Evolutionary conservation across 768 basidiomycete species (phyloP).

Genomic region (Cantharellus cinnabarinus): DNA sequence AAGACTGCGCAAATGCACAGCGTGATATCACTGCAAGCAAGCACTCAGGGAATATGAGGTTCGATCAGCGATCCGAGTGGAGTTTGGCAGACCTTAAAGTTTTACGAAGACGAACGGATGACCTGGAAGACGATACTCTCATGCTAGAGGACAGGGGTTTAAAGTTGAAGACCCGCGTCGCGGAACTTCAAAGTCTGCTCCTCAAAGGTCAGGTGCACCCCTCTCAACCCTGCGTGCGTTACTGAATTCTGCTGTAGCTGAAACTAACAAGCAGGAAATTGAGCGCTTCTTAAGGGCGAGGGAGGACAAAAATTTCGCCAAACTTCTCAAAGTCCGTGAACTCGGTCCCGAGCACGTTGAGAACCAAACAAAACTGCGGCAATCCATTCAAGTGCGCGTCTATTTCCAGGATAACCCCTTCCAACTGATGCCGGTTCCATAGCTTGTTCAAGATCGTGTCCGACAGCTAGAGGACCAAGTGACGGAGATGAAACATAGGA

Average conservation of each 20-base stretch:
- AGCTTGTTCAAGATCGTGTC: conserved; percentile 54
- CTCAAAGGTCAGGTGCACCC: conserved; percentile 14
- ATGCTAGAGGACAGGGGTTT: conserved; percentile 6
- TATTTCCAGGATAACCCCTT: background rate
- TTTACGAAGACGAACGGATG: background rate
- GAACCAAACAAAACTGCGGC: conserved; percentile 55
- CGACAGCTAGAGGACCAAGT: conserved; percentile 65
- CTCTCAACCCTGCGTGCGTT: background rate
- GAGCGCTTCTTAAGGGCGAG: conserved; percentile 58
- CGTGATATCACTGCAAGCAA: conserved; percentile 14
- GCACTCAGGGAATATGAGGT: conserved; percentile 5
- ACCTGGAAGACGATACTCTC: conserved; percentile 1
- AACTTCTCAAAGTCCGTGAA: conserved; percentile 50
- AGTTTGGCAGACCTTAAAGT: conserved; percentile 1
- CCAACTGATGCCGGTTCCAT: conserved; percentile 4
- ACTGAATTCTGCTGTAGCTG: conserved; percentile 25
- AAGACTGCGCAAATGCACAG: conserved; percentile 20
- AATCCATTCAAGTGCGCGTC: conserved; percentile 37
- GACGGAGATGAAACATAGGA: conserved; percentile 43
- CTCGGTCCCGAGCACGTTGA: conserved; percentile 79
- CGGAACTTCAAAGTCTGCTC: conserved; percentile 15
- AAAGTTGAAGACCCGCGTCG: conserved; percentile 12
- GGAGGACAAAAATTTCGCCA: conserved; percentile 58
- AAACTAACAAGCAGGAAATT: conserved; percentile 68
- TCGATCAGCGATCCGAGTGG: conserved; percentile 2